Evolutionary conservation across 331 rosid species (phyloP).

Genomic region (Saraca asoca): DNA sequence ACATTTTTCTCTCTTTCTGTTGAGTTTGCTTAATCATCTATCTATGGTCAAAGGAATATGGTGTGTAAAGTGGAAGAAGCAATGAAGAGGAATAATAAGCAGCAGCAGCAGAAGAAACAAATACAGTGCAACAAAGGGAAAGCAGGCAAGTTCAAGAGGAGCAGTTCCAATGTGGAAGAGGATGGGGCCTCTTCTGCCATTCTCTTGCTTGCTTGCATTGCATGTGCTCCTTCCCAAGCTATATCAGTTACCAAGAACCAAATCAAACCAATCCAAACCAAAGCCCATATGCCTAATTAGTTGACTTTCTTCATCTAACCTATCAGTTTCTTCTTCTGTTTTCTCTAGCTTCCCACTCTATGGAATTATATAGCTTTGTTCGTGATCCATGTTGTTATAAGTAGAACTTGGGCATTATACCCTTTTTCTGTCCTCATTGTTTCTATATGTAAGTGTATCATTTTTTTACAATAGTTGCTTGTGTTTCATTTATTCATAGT

Average conservation of each 20-base stretch:
- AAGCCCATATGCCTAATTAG: neutral
- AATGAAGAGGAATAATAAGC: slow-evolving; percentile 54
- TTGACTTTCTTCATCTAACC: neutral
- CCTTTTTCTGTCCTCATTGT: slow-evolving; percentile 22
- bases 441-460: slow-evolving; percentile 25
- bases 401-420: slow-evolving; percentile 2
- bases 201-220: slow-evolving; percentile 95
- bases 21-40: slow-evolving; percentile 8
- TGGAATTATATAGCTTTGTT: neutral
- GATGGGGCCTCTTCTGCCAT: slow-evolving; percentile 90
- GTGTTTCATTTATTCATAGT: slow-evolving; percentile 25
- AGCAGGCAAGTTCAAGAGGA: slow-evolving; percentile 79
- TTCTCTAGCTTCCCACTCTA: neutral
- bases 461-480: neutral
- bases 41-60: slow-evolving; percentile 37
- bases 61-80: slow-evolving; percentile 84
- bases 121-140: slow-evolving; percentile 85
- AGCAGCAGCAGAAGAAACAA: slow-evolving; percentile 47
- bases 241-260: neutral
- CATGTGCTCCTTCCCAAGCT: slow-evolving; percentile 61
- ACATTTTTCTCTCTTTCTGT: slow-evolving; percentile 3
- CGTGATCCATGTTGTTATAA: neutral
- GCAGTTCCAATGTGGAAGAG: slow-evolving; percentile 74
- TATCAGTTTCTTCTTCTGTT: slow-evolving; percentile 7
- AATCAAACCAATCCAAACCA: neutral